Percentiles rank a stretch among this genome's conserved stretches.
Conservation (phyloP, 306 rosid genomes). For the Quercus ilex region DNA sequence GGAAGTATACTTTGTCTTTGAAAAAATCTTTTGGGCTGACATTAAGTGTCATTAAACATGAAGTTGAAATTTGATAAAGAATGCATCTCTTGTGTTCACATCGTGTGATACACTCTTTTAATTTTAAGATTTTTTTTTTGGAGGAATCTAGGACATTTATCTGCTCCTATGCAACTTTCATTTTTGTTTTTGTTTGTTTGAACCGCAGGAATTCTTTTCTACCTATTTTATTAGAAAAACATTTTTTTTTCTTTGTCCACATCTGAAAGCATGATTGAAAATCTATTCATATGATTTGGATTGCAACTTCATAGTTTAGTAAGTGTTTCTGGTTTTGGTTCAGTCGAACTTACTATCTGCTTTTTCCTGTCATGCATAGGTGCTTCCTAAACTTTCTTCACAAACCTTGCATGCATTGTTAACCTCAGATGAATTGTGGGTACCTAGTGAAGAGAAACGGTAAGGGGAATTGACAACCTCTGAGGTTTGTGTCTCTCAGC, state of each 20-base stretch:
- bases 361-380: constrained; percentile 38
- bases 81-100: neutral
- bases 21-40: neutral
- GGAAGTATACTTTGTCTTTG: neutral
- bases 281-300: neutral
- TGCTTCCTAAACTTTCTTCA: constrained; percentile 89
- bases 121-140: neutral
- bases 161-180: neutral
- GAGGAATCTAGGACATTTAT: neutral
- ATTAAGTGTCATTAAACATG: neutral
- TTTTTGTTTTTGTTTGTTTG: neutral
- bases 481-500: constrained; percentile 26
- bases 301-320: neutral
- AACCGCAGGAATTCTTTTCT: neutral
- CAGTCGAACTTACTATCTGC: neutral
- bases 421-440: constrained; percentile 88
- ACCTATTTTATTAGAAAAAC: neutral
- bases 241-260: neutral
- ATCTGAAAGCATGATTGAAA: neutral
- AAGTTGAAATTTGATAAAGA: neutral
- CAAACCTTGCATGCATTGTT: constrained; percentile 83
- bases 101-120: neutral
- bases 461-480: constrained; percentile 31
- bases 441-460: constrained; percentile 86
- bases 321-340: neutral